Evolutionary conservation across 2,329 filamentous ascomycete genomes (phyloP).

Genomic region (Xylariomycetidae sp.): DNA sequence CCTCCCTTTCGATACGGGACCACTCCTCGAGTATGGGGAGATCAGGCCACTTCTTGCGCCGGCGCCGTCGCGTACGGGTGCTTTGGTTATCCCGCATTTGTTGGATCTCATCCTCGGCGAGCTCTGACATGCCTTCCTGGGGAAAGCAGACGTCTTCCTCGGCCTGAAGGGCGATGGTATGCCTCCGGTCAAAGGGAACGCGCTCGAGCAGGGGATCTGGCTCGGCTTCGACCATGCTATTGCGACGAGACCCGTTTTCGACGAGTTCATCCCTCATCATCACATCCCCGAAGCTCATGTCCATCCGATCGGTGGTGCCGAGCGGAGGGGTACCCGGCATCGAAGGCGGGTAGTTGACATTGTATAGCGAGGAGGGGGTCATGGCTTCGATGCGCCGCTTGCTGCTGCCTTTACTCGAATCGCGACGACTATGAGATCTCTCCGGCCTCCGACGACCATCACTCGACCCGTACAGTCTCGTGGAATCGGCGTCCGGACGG

Average conservation of each 20-base stretch:
- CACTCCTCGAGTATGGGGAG: slow-evolving; percentile 79
- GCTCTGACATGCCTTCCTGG: slow-evolving; percentile 68
- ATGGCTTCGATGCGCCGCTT: slow-evolving; percentile 28
- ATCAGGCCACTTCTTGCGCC: slow-evolving; percentile 78
- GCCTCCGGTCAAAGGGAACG: slow-evolving; percentile 39
- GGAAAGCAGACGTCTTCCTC: slow-evolving; percentile 94
- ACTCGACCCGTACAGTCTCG: slow-evolving; percentile 36
- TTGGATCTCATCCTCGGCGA: slow-evolving; percentile 68
- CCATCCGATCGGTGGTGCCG: slow-evolving; percentile 40
- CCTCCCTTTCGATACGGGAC: slow-evolving; percentile 85
- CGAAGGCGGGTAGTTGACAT: slow-evolving; percentile 64
- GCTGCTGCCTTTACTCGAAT: slow-evolving; percentile 44
- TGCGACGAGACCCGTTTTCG: slow-evolving; percentile 18
- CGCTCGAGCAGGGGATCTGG: slow-evolving; percentile 26
- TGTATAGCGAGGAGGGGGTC: slow-evolving; percentile 42
- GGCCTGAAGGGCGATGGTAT: slow-evolving; percentile 56
- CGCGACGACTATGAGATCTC: slow-evolving; percentile 33
- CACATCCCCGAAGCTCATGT: slow-evolving; percentile 59
- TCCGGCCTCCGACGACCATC: slow-evolving; percentile 30
- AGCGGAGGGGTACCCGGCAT: slow-evolving; percentile 56
- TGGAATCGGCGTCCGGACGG: slow-evolving; percentile 27
- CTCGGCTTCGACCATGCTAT: slow-evolving; percentile 15
- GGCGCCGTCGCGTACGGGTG: slow-evolving; percentile 43
- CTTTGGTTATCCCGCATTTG: slow-evolving; percentile 37
- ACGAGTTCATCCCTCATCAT: slow-evolving; percentile 64